Base-by-base conservation (phyloP, 805 yeast species). In the Hanseniaspora thailandica region DNA sequence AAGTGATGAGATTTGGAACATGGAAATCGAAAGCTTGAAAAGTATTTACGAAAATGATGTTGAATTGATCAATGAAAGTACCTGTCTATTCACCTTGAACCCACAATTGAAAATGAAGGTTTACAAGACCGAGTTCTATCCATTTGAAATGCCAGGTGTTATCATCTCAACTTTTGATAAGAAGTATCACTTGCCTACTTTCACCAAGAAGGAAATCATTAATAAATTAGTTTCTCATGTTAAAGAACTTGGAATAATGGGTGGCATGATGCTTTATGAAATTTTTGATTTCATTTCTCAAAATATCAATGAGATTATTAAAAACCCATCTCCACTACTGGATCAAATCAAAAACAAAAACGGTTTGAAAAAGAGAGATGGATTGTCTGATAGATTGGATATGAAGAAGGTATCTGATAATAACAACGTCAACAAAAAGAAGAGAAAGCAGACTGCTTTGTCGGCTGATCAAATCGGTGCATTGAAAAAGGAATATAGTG, bases 251-350 rank as follows among this genome's bases (percentile, higher is more conserved):
- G 69, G 71, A 10, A 59, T 80, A 5, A 30, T 82, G 3, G 96
- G 96, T 1, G 86, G 80, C 60, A 79, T 84, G 60, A 76, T 82
- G 68, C 65, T 88, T 1, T 84, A 71, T 62, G 69, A 80, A 5
- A 70, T 86, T n/a, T 70, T 79, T 48, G 94, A 87, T 57, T 88
- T 94, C 89, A 60, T 89, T 17, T 82, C 83, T 57, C 81, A 76
- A 15, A 77, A 84, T 59, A 67, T 82, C 43, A 66, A 71, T 5
- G 64, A 66, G 2, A 72, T 88, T 13, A 75, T 84, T 9, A 77
- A 80, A 40, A 73, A 81, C 54, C 97, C 97, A 0, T 94, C 95
- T 0, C 80, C 82, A 2, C 71, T 90, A 22, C 60, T 75, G 3
- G 56, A 47, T 7, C 6, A 56, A 55, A 43, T 49, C 10, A 49